Evolutionary conservation across 140 eudicot species (phyloP), one percentile per base, ranked within the genome.

Genomic region (Senecio squalidus): DNA sequence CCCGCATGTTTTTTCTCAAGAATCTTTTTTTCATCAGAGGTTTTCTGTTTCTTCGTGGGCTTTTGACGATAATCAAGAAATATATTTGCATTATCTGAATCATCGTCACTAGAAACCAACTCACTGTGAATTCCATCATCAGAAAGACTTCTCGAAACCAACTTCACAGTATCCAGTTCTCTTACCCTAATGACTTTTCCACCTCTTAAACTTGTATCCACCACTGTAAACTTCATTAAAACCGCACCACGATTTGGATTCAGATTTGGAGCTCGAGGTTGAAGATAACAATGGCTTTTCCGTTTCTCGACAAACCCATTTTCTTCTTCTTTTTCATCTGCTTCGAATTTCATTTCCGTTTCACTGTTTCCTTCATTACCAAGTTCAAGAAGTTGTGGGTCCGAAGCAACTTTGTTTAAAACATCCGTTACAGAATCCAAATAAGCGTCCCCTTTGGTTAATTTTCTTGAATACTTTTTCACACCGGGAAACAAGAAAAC

Each of bases 401-500:
- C 89, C 1, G 62, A 69, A 20, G 83, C 81, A 30, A 87, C 92
- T 70, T 75, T 84, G 38, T 59, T 73, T 66, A 92, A 44, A 29
- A 92, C 82, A 69, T 92, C 96, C 2, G 82, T 76, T 10, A 92
- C 68, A 16, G 95, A 92, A 68, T 87, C 96, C 39, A 87, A 81
- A 79, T 81, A 92, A 33, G 80, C 81, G 11, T 69, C 72, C 21
- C 98, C 96, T 65, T 79, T 84, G 25, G 73, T 60, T 34, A 87
- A 64, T 54, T 61, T 82, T 68, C 95, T 68, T 2, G 97, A 85
- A 62, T 74, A 88, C 29, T 84, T 88, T 36, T 78, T 65, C 0
- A 88, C 77, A 2, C 93, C 90, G 5, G 99, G 94, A 63, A 64
- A 20, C 34, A 93, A 84, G 57, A 81, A 88, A 33, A 93, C 95